Evolutionary conservation across 2,329 filamentous ascomycete genomes (phyloP).

Genomic region (Cladophialophora psammophila): DNA sequence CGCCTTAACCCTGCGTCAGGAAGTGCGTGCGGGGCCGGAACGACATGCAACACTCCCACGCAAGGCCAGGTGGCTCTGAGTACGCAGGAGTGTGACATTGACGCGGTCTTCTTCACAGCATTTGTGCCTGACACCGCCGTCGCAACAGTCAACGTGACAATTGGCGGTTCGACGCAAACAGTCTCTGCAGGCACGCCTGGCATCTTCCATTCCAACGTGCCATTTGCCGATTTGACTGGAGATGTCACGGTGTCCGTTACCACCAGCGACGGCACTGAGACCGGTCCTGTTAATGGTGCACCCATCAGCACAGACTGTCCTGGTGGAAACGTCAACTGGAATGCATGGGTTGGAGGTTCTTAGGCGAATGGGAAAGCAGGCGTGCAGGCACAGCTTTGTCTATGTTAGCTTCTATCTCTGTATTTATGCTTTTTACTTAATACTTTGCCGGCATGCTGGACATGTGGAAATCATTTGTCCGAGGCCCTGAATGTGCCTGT

Average conservation of each 20-base stretch:
- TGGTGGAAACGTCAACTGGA: slow-evolving; percentile 17
- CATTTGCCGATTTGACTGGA: slow-evolving; percentile 10
- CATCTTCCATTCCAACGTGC: slow-evolving; percentile 21
- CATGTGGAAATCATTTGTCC: not conserved
- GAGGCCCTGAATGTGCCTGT: not conserved
- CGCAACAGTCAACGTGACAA: slow-evolving; percentile 19
- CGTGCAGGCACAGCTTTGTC: slow-evolving; percentile 2
- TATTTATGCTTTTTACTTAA: not conserved
- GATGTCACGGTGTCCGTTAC: slow-evolving; percentile 11
- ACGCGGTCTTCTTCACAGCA: slow-evolving; percentile 17
- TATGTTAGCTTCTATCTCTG: not conserved
- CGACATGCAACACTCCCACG: slow-evolving; percentile 15
- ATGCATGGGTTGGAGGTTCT: slow-evolving; percentile 17
- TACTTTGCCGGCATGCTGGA: no score
- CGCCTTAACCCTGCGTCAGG: slow-evolving; percentile 14
- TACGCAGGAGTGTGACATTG: slow-evolving; percentile 11
- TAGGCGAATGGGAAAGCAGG: not conserved
- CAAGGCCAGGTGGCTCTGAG: slow-evolving; percentile 3
- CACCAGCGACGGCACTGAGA: slow-evolving; percentile 12
- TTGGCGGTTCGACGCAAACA: slow-evolving; percentile 10
- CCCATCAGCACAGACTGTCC: slow-evolving; percentile 11
- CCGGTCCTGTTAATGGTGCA: slow-evolving; percentile 14
- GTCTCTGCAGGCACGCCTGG: slow-evolving; percentile 5
- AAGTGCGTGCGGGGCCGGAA: not conserved
- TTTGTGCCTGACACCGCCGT: slow-evolving; percentile 12